Conservation (phyloP, 768 basidiomycete genomes). For the Hypholoma sublateritium region DNA sequence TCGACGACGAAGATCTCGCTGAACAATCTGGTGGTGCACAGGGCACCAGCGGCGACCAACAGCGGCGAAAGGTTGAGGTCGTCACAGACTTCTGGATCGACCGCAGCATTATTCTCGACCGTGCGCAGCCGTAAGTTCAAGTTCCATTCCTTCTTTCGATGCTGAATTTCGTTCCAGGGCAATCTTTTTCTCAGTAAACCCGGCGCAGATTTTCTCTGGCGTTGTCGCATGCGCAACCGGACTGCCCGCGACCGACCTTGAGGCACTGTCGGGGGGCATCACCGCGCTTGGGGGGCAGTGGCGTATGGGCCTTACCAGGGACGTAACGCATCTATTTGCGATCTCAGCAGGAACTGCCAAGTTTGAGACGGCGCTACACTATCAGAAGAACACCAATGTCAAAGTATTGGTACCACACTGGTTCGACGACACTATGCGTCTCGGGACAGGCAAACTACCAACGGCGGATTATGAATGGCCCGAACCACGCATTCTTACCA, state of each 20-base stretch:
- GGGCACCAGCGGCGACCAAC: slow-evolving; percentile 33
- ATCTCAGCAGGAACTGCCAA: slow-evolving; percentile 50
- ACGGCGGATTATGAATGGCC: slow-evolving; percentile 72
- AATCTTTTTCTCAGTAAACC: slow-evolving; percentile 73
- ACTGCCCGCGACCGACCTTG: slow-evolving; percentile 65
- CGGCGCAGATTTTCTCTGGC: slow-evolving; percentile 79
- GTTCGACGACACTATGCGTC: slow-evolving; percentile 79
- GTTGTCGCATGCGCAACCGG: slow-evolving; percentile 65
- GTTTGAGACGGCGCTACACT: slow-evolving; percentile 55
- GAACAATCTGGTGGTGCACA: slow-evolving; percentile 11
- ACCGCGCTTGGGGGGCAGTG: slow-evolving; percentile 80
- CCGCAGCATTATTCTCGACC: slow-evolving; percentile 56
- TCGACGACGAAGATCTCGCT: slow-evolving; percentile 39
- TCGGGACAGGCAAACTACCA: slow-evolving; percentile 50
- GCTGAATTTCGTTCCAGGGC: slow-evolving; percentile 26
- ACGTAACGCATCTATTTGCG: slow-evolving; percentile 87
- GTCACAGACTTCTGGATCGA: slow-evolving; percentile 65
- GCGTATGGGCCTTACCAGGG: slow-evolving; percentile 72
- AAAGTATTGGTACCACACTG: slow-evolving; percentile 85
- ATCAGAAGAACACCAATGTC: slow-evolving; percentile 56
- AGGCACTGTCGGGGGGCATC: slow-evolving; percentile 72
- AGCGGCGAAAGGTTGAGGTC: neutral
- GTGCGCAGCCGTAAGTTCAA: slow-evolving; percentile 50
- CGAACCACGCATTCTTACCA: slow-evolving; percentile 49
- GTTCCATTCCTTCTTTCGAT: too few relatives aligned